Evolutionary conservation across 345 rosid genomes (phyloP), one percentile per base, ranked within the genome.

Genomic region (Pistacia atlantica): DNA sequence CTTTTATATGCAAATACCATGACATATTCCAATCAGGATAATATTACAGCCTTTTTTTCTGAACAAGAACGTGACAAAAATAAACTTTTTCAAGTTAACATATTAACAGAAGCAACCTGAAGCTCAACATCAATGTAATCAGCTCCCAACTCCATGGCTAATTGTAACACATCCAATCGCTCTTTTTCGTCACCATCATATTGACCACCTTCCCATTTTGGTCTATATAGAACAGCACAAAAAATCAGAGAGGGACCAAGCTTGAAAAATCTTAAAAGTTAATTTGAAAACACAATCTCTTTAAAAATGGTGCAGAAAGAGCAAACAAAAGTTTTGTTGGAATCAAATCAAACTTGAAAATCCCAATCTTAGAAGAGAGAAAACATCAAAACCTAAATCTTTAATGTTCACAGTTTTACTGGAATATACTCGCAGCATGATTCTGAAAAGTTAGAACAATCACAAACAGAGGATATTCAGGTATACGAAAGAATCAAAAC

Each of bases 81-180:
- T 46, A 25, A 48, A 73, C 61, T 8, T 3, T 69, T 65, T 37
- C 13, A 52, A 81, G 69, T 49, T 69, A 48, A 7, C 51, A 67
- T 48, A 12, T 59, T 25, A 55, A 72, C 55, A 78, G 81, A 57
- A 64, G 18, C 52, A 81, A 95, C 98, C 98, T 95, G 87, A 87
- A 95, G 95, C 82, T 95, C 99, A 31, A 95, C 90, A 82, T 95
- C 99, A 85, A 92, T 70, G 78, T 92, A 95, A 84, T 93, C 96
- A 80, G 99, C 99, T 81, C 98, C 99, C 56, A 93, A 63, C 76
- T 93, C 97, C 94, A 92, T 89, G 58, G 99, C 99, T 75, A 93
- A 77, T 55, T 83, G 86, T 71, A 93, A 96, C 18, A 83, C 91
- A 71, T 89, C 93, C 70, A 79, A 77, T 20, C 98, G 78, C 79